A percentile compares a stretch with the other conserved stretches of the same genome.
phyloP scores from a whole-genome alignment of 305 asterid species.

The Fraxinus albicans region DNA sequence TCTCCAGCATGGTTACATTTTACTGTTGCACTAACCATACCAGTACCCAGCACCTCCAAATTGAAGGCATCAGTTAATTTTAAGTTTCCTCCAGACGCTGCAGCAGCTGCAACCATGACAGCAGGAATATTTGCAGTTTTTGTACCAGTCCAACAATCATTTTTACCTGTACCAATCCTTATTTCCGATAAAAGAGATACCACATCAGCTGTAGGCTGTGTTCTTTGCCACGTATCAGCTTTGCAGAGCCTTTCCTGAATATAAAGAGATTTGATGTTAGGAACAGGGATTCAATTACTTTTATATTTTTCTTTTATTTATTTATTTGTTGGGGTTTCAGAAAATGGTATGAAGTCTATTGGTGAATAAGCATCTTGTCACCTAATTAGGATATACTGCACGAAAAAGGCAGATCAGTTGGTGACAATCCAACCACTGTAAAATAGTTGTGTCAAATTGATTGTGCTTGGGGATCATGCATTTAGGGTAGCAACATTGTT shows the following conservation, averaged over 20 bases:
- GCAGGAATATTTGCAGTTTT: slow-evolving; percentile 87
- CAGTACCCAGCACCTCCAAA: slow-evolving; percentile 96
- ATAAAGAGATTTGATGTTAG: slow-evolving; percentile 14
- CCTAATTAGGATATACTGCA: neutral
- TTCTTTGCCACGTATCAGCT: slow-evolving; percentile 93
- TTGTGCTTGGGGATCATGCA: slow-evolving; percentile 1
- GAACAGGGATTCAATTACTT: neutral
- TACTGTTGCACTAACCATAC: slow-evolving; percentile 93
- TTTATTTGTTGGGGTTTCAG: neutral
- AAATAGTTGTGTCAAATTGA: neutral
- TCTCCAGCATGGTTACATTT: slow-evolving; percentile 99
- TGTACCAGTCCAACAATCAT: slow-evolving; percentile 94
- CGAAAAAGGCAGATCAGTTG: neutral
- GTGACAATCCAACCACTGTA: neutral
- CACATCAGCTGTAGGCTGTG: slow-evolving; percentile 93
- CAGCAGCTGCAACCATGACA: slow-evolving; percentile 99
- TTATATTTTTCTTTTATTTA: neutral
- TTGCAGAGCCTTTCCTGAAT: slow-evolving; percentile 91
- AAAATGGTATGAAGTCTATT: neutral
- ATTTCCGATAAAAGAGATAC: slow-evolving; percentile 97
- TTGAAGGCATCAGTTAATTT: slow-evolving; percentile 89
- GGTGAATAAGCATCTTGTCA: slow-evolving; percentile 1
- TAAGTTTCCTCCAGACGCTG: slow-evolving; percentile 96
- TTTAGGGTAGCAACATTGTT: neutral
- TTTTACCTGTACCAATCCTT: slow-evolving; percentile 97